Conservation (phyloP, 2,329 filamentous ascomycete genomes). For the Teratosphaeria viscida region DNA sequence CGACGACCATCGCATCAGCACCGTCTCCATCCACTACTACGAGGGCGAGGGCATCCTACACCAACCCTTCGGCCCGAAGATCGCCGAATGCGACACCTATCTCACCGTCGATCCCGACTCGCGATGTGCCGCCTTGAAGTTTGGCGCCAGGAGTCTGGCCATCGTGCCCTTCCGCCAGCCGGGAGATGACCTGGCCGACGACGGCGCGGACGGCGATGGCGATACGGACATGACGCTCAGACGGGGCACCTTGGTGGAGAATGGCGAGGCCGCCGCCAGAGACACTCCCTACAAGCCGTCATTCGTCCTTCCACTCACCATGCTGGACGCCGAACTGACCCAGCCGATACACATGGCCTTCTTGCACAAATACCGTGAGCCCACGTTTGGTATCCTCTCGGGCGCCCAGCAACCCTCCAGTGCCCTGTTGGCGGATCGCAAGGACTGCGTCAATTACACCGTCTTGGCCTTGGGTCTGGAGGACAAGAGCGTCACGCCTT, state of each 20-base stretch:
- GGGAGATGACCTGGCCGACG: conserved; percentile 62
- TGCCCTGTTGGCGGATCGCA: conserved; percentile 60
- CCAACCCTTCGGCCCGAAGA: conserved; percentile 63
- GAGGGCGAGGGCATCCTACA: conserved; percentile 65
- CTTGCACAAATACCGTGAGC: conserved; percentile 91
- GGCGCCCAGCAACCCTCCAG: conserved; percentile 63
- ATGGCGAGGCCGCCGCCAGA: conserved; percentile 16
- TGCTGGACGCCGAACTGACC: conserved; percentile 75
- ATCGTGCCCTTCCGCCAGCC: conserved; percentile 85
- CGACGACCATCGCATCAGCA: conserved; percentile 65
- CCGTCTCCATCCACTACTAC: conserved; percentile 94
- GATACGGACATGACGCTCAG: conserved; percentile 20
- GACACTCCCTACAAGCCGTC: conserved; percentile 72
- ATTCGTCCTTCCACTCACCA: conserved; percentile 83
- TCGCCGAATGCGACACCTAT: conserved; percentile 68
- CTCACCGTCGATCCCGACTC: conserved; percentile 83
- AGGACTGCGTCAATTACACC: conserved; percentile 79
- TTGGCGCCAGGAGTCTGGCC: conserved; percentile 77
- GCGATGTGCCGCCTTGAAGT: conserved; percentile 88
- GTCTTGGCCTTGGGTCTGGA: conserved; percentile 93
- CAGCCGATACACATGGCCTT: conserved; percentile 89
- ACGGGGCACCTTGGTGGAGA: conserved; percentile 20
- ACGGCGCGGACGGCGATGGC: conserved; percentile 51
- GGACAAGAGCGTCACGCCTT: conserved; percentile 83
- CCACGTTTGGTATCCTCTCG: conserved; percentile 89